These are phyloP conservation scores for Dendrobium nobile DNA, from an alignment of 106 monocot genomes.

Conservation along the genomic window DNA sequence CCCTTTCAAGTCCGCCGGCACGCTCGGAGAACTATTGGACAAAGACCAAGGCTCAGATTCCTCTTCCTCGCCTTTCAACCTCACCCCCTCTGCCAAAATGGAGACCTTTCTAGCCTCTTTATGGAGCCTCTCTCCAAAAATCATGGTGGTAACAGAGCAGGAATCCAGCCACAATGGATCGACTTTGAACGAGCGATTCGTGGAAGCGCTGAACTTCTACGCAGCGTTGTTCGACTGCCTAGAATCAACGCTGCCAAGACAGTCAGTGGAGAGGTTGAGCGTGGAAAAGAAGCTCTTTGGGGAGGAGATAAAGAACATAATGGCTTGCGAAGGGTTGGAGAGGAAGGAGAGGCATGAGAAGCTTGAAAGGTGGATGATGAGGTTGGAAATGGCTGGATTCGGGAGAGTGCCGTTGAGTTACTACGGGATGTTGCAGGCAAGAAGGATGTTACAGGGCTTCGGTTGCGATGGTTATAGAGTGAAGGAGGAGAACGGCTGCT, in stretches of 20 bases:
- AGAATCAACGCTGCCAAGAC: slow-evolving; percentile 36
- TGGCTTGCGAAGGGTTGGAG: slow-evolving; percentile 64
- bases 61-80: slow-evolving; percentile 14
- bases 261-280: slow-evolving; percentile 33
- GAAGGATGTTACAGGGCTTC: slow-evolving; percentile 44
- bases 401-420: slow-evolving; percentile 41
- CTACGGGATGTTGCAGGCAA: slow-evolving; percentile 34
- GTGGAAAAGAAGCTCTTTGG: slow-evolving; percentile 64
- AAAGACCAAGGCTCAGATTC: slow-evolving; percentile 30
- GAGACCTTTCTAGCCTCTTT: slow-evolving; percentile 43
- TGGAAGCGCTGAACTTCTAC: slow-evolving; percentile 87
- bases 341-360: slow-evolving; percentile 71
- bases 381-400: slow-evolving; percentile 47
- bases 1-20: neutral
- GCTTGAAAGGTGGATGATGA: slow-evolving; percentile 44
- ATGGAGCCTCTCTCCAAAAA: slow-evolving; percentile 58
- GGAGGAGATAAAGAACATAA: slow-evolving; percentile 64
- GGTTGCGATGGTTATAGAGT: slow-evolving; percentile 44
- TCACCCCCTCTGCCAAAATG: slow-evolving; percentile 15
- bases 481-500: slow-evolving; percentile 40
- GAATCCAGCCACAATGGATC: slow-evolving; percentile 71
- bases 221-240: slow-evolving; percentile 87
- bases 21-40: slow-evolving; percentile 27
- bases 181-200: slow-evolving; percentile 53
- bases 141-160: slow-evolving; percentile 73